phyloP scores from a whole-genome alignment of 345 rosid genomes.

The Salix suchowensis region DNA sequence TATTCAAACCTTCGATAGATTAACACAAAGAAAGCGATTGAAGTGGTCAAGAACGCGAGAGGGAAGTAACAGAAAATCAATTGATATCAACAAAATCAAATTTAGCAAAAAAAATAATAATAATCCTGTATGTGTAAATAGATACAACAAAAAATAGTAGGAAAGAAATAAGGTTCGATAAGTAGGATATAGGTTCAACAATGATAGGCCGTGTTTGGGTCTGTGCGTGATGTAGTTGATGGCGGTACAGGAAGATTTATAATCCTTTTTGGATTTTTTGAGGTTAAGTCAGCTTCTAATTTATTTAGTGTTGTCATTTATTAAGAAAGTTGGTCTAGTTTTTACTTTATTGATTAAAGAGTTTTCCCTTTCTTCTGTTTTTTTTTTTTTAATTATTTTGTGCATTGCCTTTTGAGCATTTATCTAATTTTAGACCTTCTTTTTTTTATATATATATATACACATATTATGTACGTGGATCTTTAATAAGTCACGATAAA shows the following conservation, averaged over 20 bases:
- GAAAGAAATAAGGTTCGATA: not conserved
- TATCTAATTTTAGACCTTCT: too few relatives aligned
- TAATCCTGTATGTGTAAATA: not conserved
- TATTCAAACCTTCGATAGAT: constrained; percentile 8
- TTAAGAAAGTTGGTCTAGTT: not conserved
- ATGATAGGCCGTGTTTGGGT: constrained; percentile 3
- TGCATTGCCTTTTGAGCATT: too few relatives aligned
- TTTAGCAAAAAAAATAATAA: not conserved
- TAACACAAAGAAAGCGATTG: not conserved
- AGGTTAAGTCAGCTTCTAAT: not conserved
- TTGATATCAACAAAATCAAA: constrained; percentile 16
- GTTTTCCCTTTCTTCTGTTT: not conserved
- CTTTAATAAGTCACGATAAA: not conserved
- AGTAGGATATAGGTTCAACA: not conserved
- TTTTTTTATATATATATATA: too few relatives aligned
- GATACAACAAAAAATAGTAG: not conserved
- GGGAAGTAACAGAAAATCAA: constrained; percentile 1
- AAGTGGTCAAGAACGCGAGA: constrained; percentile 2
- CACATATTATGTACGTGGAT: not conserved
- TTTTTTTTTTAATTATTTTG: too few relatives aligned
- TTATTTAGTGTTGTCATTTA: not conserved
- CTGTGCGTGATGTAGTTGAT: not conserved
- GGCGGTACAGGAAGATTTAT: not conserved
- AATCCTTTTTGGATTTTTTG: not conserved
- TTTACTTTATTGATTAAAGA: not conserved